Conservation (phyloP, 371 early-diverging fungal genomes). For the Enterospora canceri region DNA sequence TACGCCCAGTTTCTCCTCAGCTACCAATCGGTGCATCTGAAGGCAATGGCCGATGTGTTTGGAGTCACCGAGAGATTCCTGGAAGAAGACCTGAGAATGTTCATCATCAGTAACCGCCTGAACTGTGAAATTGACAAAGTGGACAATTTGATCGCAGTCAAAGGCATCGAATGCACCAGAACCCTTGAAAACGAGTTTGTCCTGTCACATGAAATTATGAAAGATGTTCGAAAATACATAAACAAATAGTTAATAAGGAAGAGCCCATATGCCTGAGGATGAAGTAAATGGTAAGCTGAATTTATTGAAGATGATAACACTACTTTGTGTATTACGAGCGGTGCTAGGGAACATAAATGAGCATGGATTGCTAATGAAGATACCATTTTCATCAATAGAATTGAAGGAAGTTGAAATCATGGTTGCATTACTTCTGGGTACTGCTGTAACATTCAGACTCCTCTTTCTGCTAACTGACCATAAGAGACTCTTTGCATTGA, state of each 20-base stretch:
- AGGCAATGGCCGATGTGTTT: constrained; percentile 85
- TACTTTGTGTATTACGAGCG: neutral
- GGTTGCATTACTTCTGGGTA: too few species aligned
- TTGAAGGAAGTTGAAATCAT: too few species aligned
- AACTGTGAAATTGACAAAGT: constrained; percentile 96
- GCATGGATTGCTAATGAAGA: neutral
- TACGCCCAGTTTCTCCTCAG: constrained; percentile 90
- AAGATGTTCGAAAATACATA: neutral
- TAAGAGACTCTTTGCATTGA: too few species aligned
- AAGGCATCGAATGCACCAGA: constrained; percentile 57
- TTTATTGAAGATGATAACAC: neutral
- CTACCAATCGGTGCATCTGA: constrained; percentile 78
- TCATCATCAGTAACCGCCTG: constrained; percentile 82
- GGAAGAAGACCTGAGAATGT: constrained; percentile 72
- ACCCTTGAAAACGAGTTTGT: neutral
- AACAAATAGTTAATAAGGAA: neutral
- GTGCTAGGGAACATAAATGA: neutral
- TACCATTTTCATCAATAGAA: neutral
- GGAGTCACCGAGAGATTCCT: constrained; percentile 70
- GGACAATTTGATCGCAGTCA: constrained; percentile 82
- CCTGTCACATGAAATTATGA: neutral
- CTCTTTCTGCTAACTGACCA: too few species aligned
- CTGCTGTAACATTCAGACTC: too few species aligned
- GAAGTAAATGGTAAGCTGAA: neutral
- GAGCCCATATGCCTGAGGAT: too few species aligned